Conservation (phyloP, 2,329 filamentous ascomycete species). For the Diaporthe humulicola region DNA sequence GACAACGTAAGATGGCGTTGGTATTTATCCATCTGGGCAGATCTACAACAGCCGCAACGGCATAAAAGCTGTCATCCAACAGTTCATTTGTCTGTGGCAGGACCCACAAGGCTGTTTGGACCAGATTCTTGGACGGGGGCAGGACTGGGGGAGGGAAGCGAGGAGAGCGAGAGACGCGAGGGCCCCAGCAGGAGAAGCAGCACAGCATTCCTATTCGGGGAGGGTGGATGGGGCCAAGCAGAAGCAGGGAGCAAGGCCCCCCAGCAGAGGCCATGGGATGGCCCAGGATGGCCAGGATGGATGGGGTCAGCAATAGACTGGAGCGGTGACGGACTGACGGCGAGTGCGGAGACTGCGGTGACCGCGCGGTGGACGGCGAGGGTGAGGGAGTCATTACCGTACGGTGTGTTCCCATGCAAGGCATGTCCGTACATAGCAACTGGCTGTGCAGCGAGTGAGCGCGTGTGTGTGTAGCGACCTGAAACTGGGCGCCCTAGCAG, state of each 20-base stretch:
- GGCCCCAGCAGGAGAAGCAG: neutral
- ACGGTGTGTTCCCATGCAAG: neutral
- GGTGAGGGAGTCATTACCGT: neutral
- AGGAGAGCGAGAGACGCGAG: conserved; percentile 9
- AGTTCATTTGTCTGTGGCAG: conserved; percentile 30
- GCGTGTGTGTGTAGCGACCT: conserved; percentile 7
- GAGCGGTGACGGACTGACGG: conserved; percentile 18
- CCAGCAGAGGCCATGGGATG: neutral
- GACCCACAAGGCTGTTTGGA: conserved; percentile 31
- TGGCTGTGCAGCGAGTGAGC: conserved; percentile 14
- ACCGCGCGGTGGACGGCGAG: conserved; percentile 12
- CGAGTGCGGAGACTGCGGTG: conserved; percentile 23
- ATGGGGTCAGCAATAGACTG: conserved; percentile 12
- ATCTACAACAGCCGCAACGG: conserved; percentile 23
- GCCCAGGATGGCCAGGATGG: conserved; percentile 5
- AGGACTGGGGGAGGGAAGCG: neutral
- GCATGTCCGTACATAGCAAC: conserved; percentile 21
- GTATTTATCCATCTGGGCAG: conserved; percentile 29
- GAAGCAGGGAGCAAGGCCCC: neutral
- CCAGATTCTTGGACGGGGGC: conserved; percentile 23
- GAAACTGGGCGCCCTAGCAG: conserved; percentile 24
- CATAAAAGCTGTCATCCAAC: conserved; percentile 30
- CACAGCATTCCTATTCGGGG: conserved; percentile 12
- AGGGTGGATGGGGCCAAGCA: neutral
- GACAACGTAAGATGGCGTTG: conserved; percentile 21